Base-by-base conservation (phyloP, 106 monocot species). In the Posidonia australis region DNA sequence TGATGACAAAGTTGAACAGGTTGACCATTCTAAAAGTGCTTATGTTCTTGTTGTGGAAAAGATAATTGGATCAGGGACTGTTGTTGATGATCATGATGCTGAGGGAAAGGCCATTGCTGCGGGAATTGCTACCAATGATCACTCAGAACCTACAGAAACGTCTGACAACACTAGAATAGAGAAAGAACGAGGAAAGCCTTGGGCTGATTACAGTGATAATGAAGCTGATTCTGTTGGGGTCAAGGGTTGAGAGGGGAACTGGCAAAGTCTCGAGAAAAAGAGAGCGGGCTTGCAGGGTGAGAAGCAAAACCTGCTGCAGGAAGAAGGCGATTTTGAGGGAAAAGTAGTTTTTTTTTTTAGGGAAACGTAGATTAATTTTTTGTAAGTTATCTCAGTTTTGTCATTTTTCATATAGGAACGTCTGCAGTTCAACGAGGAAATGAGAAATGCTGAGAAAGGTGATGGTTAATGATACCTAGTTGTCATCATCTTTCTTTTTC, bases 141-240 rank as follows among this genome's bases (percentile, higher is more conserved):
- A 41, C 54, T 10, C 36, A 5, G 62, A 18, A 59, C 68, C 10
- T 26, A 58, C 16, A 28, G 70, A 70, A 64, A 49, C 54, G 42
- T 19, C 51, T 6, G 70, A 63, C 13, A 44, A 53, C 32, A 3
- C 66, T 56, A 53, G 3, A 32, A 56, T 29, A 27, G 63, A 46
- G 2, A 77, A 75, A 54, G 77, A 76, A 42, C 32, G 69, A 30
- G 31, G 44, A 44, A 83, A 81, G 58, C 71, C 71, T 63, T 86
- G 90, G 85, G 78, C 74, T 59, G 89, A 78, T 73, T 80, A 86
- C 60, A 87, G 79, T 71, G 86, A 84, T 60, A 68, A 74, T 43
- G 91, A 86, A 76, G 67, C 74, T 58, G 81, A 92, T 32, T 52
- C 59, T 58, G 72, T 84, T 74, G 84, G 75, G 30, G 77, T 73